Evolutionary conservation across 2,329 filamentous ascomycete species (phyloP), one percentile per base, ranked within the genome.

Genomic region (Diaporthe helianthi): DNA sequence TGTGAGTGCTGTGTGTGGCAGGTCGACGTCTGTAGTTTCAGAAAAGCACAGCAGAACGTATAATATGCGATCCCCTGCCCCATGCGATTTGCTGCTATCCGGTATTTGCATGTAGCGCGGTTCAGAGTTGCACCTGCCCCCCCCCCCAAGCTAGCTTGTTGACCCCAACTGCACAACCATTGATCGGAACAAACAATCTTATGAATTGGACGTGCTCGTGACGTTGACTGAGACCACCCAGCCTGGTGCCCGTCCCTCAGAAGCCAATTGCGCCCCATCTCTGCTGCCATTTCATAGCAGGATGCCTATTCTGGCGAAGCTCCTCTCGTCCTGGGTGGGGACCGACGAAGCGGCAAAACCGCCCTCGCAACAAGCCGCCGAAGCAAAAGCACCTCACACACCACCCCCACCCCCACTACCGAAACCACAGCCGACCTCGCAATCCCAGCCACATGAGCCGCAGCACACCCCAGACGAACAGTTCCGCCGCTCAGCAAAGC

Each of bases 401-500:
- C 49, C 41, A 44, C 15, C 15, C 7, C 4, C 64, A n/a, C 29
- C 52, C 2, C n/a, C 63, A 2, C 63, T n/a, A 8, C 63, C 41
- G n/a, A n/a, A n/a, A 10, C 29, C 41, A 29, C 54, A 68, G 19
- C 54, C 64, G 36, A 58, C 29, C 52, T 8, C 19, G 7, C 64
- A 67, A 4, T 15, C 26, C 12, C 47, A 38, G 31, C 15, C 7
- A 15, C 31, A 26, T 19, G 63, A 61, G 51, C 69, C 54, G n/a
- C 47, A 46, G n/a, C 49, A 31, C 74, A 76, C 70, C 68, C 75
- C 19, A 75, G 54, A 71, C 3, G 69, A 69, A 5, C 55, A 61
- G 15, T 60, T 69, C 4, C 77, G 80, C 61, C 86, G 88, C 75
- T 86, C 84, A 49, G 77, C 86, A 61, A 85, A 85, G 66, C 90